These are phyloP conservation scores for Gloeopeniophorella convolvens DNA, from an alignment of 768 basidiomycete genomes.

Conservation along the genomic window DNA sequence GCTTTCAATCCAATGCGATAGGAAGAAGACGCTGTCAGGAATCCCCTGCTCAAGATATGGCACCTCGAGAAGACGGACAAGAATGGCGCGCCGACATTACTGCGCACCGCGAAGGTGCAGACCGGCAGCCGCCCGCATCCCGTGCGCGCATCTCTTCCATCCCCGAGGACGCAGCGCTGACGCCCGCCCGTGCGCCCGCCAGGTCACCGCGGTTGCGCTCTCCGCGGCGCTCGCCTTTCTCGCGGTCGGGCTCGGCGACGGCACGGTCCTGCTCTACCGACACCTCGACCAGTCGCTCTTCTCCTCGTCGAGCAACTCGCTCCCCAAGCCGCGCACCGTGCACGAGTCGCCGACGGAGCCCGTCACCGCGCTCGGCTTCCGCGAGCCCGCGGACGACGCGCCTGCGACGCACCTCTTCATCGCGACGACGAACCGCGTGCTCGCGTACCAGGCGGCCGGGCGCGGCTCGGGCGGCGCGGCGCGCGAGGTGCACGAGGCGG, in stretches of 20 bases:
- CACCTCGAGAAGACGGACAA: slow-evolving; percentile 68
- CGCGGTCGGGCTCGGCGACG: slow-evolving; percentile 91
- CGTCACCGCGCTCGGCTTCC: slow-evolving; percentile 88
- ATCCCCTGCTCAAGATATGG: slow-evolving; percentile 84
- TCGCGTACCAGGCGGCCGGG: slow-evolving; percentile 70
- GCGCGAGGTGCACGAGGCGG: slow-evolving; percentile 77
- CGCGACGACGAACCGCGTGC: slow-evolving; percentile 78
- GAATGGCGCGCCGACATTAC: slow-evolving; percentile 52
- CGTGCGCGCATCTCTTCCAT: slow-evolving; percentile 32
- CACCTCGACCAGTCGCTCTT: slow-evolving; percentile 88
- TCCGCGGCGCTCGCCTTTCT: slow-evolving; percentile 76
- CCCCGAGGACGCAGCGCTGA: slow-evolving; percentile 53
- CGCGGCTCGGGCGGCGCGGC: slow-evolving; percentile 61
- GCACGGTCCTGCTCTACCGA: slow-evolving; percentile 85
- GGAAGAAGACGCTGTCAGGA: slow-evolving; percentile 69
- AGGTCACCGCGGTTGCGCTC: slow-evolving; percentile 58
- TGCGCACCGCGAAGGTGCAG: slow-evolving; percentile 74
- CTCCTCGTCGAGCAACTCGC: slow-evolving; percentile 55
- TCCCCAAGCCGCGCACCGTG: slow-evolving; percentile 83
- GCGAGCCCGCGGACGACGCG: slow-evolving; percentile 42
- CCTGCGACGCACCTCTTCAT: slow-evolving; percentile 62
- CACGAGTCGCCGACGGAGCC: slow-evolving; percentile 85
- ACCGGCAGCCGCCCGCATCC: slow-evolving; percentile 74
- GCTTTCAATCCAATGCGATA: no score
- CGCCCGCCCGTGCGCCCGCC: slow-evolving; percentile 61